These are phyloP conservation scores for Ilex asprella DNA, from an alignment of 257 asterid genomes.

Conservation along the genomic window DNA sequence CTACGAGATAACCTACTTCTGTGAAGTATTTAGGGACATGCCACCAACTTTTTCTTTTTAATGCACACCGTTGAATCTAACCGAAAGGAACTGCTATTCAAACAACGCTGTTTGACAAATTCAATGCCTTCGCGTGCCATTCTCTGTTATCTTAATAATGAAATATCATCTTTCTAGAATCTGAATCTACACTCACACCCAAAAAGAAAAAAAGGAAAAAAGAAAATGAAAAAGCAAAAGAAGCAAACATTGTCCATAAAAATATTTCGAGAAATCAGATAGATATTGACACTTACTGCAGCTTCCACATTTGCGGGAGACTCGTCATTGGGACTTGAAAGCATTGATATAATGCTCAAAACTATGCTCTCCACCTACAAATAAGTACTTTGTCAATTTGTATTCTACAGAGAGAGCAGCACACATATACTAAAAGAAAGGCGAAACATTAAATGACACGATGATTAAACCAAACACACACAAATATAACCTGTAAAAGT, in stretches of 20 bases:
- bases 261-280: not conserved
- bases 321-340: constrained; percentile 96
- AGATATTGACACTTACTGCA: constrained; percentile 64
- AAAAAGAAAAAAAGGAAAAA: not conserved
- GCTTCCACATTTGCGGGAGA: constrained; percentile 99
- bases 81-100: not conserved
- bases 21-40: not conserved
- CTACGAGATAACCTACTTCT: not conserved
- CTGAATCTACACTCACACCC: no score
- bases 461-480: no score
- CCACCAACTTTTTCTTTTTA: no score
- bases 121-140: not conserved
- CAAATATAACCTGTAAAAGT: no score
- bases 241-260: no score
- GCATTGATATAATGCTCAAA: constrained; percentile 97
- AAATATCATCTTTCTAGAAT: no score
- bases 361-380: constrained; percentile 98
- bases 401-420: constrained; percentile 1
- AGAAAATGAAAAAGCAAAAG: not conserved
- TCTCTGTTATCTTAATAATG: no score
- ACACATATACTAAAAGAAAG: no score
- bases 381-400: constrained; percentile 19
- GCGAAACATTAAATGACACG: no score
- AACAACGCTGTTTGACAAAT: no score
- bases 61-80: no score